Base-by-base conservation (phyloP, 495 filamentous ascomycete genomes). In the Sabuloglossum arenarium region DNA sequence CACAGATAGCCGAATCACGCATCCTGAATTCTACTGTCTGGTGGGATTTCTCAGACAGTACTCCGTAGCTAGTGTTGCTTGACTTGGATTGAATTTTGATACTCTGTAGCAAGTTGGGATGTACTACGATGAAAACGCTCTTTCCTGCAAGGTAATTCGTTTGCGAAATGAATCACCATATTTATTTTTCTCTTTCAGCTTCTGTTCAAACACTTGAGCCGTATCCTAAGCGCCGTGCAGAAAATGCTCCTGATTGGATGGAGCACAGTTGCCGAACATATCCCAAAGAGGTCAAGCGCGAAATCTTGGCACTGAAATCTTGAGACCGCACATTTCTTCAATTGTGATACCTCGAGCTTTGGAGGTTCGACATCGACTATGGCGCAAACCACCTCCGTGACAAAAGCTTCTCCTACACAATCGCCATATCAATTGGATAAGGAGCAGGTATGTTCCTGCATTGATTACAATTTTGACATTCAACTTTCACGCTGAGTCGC, bases 351-450 rank as follows among this genome's bases (percentile, higher is more conserved):
- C 45, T 21, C 8, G 45, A 47, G 45, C 45, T 37, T 37, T 37
- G 34, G 34, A 37, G 16, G 34, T 14, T 47, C 19, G 8, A 9
- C 23, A 24, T 47, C 24, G 53, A 14, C 21, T 39, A 56, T 56
- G 54, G 54, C 54, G 27, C 54, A 27, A n/a, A 56, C 30, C 2
- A 56, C 32, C 5, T 8, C 29, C 16, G 42, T 56, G 54, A 24
- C 54, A 8, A 39, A 27, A 29, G 34, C 19, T 16, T 3, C 34
- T n/a, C 31, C 27, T 54, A 68, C 71, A 49, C 74, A 72, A 28
- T 73, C 77, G 30, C 80, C 80, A 6, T 84, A 84, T 59, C 78
- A 81, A 60, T 68, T 86, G n/a, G 77, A 84, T 55, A 70, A 75
- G 14, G 67, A 67, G 23, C 81, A 85, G 70, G 81, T 85, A 65